Evolutionary conservation across 306 rosid genomes (phyloP).

Genomic region (Betula pendula): DNA sequence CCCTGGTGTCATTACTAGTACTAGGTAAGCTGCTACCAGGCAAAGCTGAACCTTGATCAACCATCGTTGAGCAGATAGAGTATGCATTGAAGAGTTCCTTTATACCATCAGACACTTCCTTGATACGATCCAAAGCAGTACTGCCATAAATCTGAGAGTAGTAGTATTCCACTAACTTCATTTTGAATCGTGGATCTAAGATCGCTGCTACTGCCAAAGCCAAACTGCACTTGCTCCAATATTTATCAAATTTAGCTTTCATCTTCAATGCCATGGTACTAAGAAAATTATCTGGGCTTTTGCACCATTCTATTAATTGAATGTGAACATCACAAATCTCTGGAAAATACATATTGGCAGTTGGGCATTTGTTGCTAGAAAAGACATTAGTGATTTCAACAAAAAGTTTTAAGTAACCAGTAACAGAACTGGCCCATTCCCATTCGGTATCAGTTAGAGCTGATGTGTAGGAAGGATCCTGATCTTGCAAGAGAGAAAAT

Average conservation of each 20-base stretch:
- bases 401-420: constrained; percentile 73
- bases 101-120: constrained; percentile 82
- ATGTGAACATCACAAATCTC: constrained; percentile 90
- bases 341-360: constrained; percentile 81
- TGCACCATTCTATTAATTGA: constrained; percentile 86
- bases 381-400: constrained; percentile 69
- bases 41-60: constrained; percentile 84
- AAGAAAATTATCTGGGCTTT: constrained; percentile 72
- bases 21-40: constrained; percentile 83
- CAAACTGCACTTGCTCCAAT: constrained; percentile 91
- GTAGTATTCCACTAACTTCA: constrained; percentile 94
- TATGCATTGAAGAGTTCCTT: constrained; percentile 84
- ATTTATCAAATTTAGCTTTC: constrained; percentile 81
- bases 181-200: constrained; percentile 91
- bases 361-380: constrained; percentile 62
- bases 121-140: constrained; percentile 77
- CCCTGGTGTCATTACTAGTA: constrained; percentile 61
- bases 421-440: constrained; percentile 61
- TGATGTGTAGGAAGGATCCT: constrained; percentile 59
- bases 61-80: constrained; percentile 78
- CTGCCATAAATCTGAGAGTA: constrained; percentile 94
- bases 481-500: constrained; percentile 66
- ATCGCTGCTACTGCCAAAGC: constrained; percentile 86
- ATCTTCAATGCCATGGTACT: constrained; percentile 67
- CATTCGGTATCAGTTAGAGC: constrained; percentile 75